A percentile compares a stretch with the other conserved stretches of the same genome.
Evolutionary conservation across 371 early-diverging fungal species (phyloP).

Genomic region (Fennellomyces sp.): DNA sequence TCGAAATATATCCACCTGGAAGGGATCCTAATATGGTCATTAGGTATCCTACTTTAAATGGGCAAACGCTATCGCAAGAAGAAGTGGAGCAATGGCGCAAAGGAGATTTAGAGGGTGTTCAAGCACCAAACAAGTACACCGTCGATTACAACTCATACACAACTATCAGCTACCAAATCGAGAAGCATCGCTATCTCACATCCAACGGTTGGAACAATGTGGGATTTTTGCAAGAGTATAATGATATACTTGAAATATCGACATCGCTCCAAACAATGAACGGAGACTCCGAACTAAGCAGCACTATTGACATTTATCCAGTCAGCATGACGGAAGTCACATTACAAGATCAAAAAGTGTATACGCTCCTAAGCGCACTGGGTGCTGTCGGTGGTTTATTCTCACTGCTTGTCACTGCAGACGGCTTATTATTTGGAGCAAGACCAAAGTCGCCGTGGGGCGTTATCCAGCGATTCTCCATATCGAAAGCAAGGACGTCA

Average conservation of each 20-base stretch:
- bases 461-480: conserved; percentile 35
- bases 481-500: no score
- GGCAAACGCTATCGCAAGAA: background rate
- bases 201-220: conserved; percentile 22
- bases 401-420: conserved; percentile 26
- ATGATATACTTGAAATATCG: no score
- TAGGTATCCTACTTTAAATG: conserved; percentile 13
- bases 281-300: background rate
- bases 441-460: conserved; percentile 38
- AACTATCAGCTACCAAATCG: conserved; percentile 15
- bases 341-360: conserved; percentile 20
- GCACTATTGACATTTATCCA: background rate
- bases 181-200: conserved; percentile 14
- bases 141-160: background rate
- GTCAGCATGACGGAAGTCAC: background rate
- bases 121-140: background rate
- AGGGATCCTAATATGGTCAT: conserved; percentile 22
- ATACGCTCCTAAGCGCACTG: conserved; percentile 18
- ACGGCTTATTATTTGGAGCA: conserved; percentile 30
- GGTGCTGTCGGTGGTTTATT: conserved; percentile 34
- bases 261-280: no score
- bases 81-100: no score
- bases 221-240: conserved; percentile 17
- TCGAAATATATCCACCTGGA: conserved; percentile 17
- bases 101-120: conserved; percentile 19